Percentiles rank a stretch among this genome's conserved stretches.
Evolutionary conservation across 2,329 filamentous ascomycete genomes (phyloP).

Genomic region (Sclerotinia minor): DNA sequence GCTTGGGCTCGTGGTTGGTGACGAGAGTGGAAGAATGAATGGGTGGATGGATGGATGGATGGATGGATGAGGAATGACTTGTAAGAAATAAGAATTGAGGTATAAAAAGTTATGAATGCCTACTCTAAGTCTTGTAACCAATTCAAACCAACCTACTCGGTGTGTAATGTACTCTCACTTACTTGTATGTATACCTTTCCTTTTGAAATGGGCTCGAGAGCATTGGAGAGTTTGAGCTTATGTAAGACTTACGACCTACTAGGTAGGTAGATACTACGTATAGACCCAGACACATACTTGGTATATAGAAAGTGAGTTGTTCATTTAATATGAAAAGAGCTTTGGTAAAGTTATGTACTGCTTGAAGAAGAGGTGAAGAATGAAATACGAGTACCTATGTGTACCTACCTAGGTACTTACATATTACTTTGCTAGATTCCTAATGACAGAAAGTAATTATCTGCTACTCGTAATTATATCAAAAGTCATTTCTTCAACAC

Average conservation of each 20-base stretch:
- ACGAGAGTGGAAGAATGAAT: background rate
- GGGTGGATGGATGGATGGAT: background rate
- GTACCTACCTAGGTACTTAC: no score
- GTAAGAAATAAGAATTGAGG: background rate
- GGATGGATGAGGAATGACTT: background rate
- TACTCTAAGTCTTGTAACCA: background rate
- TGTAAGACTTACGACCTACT: no score
- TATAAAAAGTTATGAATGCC: background rate
- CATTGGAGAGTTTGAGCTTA: background rate
- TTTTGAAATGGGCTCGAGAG: background rate
- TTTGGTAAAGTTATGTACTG: background rate
- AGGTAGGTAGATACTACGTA: no score
- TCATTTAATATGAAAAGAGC: background rate
- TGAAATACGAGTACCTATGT: background rate
- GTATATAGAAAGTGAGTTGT: background rate
- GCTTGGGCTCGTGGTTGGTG: conserved; percentile 6
- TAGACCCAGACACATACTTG: no score
- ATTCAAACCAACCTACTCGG: no score
- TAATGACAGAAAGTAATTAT: background rate
- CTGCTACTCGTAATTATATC: background rate
- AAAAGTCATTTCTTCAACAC: background rate
- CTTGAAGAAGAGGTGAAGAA: background rate
- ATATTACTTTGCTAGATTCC: no score
- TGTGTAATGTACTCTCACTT: no score
- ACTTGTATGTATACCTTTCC: background rate